Evolutionary conservation across 2,329 filamentous ascomycete genomes (phyloP), one percentile per base, ranked within the genome.

Genomic region (Neofusicoccum cordaticola): DNA sequence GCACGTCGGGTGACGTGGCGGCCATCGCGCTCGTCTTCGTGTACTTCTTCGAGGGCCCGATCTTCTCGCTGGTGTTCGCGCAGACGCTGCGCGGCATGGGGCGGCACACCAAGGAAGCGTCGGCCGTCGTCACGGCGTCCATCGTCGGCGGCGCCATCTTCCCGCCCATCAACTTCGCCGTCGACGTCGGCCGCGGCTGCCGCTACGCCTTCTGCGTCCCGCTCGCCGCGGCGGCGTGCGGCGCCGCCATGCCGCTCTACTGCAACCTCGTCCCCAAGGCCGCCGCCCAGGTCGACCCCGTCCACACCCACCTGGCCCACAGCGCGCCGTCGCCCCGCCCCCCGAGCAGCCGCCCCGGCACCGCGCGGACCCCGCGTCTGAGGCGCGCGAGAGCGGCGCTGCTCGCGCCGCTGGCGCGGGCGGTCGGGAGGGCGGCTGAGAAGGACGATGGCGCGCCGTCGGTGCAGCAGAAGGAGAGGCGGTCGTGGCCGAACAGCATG

Each of bases 41-140:
- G 52, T 86, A 83, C 71, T 83, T 87, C 67, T 86, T 87, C 68
- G 84, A 88, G 74, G 85, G 85, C 9, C 85, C 86, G 3, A 77
- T 84, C 2, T 88, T 88, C 74, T 80, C 83, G 45, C 81, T 86
- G 56, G 84, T 87, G 63, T 88, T 84, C 68, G 84, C 84, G 12
- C 84, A 86, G 66, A 77, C 80, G 2, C 77, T 89, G 9, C 84
- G 86, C 22, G 86, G 86, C 8, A 79, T 86, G 68, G 86, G 85
- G 5, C 77, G 74, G 13, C 82, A 86, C 69, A 88, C 85, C 15
- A 88, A 87, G 69, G 80, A 83, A 37, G 86, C 83, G 6, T 79
- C 82, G 6, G 80, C 82, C 0, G 68, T 85, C 2, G 73, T 89
- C 50, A 84, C 85, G 0, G 79, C 82, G 9, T 82, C 83, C 4